A percentile compares a stretch with the other conserved stretches of the same genome.
Evolutionary conservation across 352 stramenopile genomes (phyloP).

Genomic region (Pythium biforme): DNA sequence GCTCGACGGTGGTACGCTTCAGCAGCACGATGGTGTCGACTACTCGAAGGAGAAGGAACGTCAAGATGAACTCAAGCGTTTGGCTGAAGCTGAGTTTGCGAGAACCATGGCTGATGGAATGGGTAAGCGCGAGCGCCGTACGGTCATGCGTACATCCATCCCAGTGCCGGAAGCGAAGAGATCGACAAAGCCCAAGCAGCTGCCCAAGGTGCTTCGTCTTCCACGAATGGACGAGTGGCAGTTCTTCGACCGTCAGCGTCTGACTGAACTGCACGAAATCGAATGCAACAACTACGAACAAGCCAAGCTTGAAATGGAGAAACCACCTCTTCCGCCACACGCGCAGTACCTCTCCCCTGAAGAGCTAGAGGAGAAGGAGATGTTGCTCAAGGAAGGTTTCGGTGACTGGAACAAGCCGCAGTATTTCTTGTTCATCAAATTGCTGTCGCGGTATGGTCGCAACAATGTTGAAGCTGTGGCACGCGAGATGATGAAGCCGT

Average conservation of each 20-base stretch:
- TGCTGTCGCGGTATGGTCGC: conserved; percentile 77
- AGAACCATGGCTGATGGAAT: conserved; percentile 76
- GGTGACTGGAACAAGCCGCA: conserved; percentile 88
- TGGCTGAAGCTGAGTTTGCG: conserved; percentile 81
- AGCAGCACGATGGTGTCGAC: conserved; percentile 97
- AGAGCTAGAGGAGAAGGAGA: conserved; percentile 90
- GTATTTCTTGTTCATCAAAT: conserved; percentile 85
- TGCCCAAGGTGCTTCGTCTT: conserved; percentile 77
- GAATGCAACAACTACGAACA: conserved; percentile 78
- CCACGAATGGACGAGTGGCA: conserved; percentile 88
- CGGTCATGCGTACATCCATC: conserved; percentile 68
- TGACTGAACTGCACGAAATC: conserved; percentile 82
- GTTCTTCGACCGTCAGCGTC: conserved; percentile 80
- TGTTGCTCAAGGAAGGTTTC: conserved; percentile 85
- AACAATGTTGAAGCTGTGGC: conserved; percentile 74
- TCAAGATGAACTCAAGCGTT: conserved; percentile 80
- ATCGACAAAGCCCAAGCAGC: conserved; percentile 67
- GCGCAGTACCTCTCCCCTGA: conserved; percentile 83
- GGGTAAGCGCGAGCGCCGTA: conserved; percentile 81
- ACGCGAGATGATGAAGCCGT: conserved; percentile 79
- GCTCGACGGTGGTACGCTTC: conserved; percentile 91
- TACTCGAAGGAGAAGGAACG: conserved; percentile 93
- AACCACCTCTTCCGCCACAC: conserved; percentile 67
- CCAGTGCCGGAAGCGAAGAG: conserved; percentile 47
- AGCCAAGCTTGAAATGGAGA: conserved; percentile 74